These are phyloP conservation scores for Tulasnella sp. DNA, from an alignment of 768 basidiomycete species.

Conservation along the genomic window DNA sequence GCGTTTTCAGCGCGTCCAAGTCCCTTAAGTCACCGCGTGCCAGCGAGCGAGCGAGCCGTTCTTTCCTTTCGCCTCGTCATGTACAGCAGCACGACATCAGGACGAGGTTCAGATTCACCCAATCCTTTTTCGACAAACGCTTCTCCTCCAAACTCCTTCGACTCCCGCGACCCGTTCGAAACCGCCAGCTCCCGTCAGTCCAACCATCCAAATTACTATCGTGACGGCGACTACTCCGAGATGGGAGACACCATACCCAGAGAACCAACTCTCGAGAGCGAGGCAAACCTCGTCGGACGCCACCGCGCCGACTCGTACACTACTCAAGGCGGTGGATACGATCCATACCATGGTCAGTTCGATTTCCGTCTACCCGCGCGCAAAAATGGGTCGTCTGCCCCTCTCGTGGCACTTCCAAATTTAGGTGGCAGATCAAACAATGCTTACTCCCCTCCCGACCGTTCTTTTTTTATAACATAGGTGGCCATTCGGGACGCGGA, in stretches of 20 bases:
- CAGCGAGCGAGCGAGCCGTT: slow-evolving; percentile 17
- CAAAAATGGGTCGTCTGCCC: neutral
- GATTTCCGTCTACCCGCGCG: neutral
- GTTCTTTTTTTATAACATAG: neutral
- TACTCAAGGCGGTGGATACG: slow-evolving; percentile 13
- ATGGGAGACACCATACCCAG: slow-evolving; percentile 21
- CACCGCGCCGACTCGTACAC: neutral
- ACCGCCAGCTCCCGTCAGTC: neutral
- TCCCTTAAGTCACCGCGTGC: slow-evolving; percentile 9
- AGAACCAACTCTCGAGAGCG: slow-evolving; percentile 14
- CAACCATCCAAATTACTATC: slow-evolving; percentile 20
- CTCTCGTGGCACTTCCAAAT: slow-evolving; percentile 9
- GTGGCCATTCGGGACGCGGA: slow-evolving; percentile 5
- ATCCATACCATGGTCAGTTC: slow-evolving; percentile 26
- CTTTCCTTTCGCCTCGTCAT: neutral
- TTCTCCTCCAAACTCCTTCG: slow-evolving; percentile 19
- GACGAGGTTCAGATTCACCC: neutral
- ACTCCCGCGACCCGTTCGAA: slow-evolving; percentile 16
- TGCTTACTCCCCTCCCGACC: neutral
- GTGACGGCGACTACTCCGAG: slow-evolving; percentile 27
- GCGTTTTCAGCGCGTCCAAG: slow-evolving; percentile 3
- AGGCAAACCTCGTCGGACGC: slow-evolving; percentile 14
- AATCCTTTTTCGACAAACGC: slow-evolving; percentile 26
- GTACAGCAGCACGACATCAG: neutral
- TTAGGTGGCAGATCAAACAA: slow-evolving; percentile 8